Base-by-base conservation (phyloP, 2,329 filamentous ascomycete genomes). In the Malbranchea zuffiana region DNA sequence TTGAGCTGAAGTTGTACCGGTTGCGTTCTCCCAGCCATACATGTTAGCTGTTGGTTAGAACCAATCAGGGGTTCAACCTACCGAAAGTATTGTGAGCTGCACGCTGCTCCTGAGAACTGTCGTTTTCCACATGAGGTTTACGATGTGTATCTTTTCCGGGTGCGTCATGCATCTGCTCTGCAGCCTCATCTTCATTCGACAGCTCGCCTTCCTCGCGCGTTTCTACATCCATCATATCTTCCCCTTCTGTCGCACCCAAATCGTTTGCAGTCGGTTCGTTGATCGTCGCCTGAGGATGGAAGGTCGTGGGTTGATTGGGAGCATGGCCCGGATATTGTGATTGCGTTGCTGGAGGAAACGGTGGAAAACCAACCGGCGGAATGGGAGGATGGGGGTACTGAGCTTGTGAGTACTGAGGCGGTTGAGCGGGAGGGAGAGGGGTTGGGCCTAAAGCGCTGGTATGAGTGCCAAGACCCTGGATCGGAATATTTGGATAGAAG, bases 191-290 rank as follows among this genome's bases (percentile, higher is more conserved):
- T 12, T 68, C 72, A 48, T 88, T 83, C 44, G 75, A 82, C 19
- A 90, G 56, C 55, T 92, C 84, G 11, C 81, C 82, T 50, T 92
- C 83, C 50, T 90, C 82, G 39, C 62, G 62, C 39, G 71, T 68
- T 37, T 56, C 56, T 30, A 66, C 54, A 32, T 56, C 46, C 19
- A 55, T 50, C 11, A 55, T 50, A 19, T 42, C 42, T 15, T 31
- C 27, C 1, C 23, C 12, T 8, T 39, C 33, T 23, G 13, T 16
- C 7, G 20, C 18, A 19, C 27, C 34, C 29, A 27, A 17, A 8
- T 19, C 25, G 12, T 18, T 13, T n/a, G 29, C 3, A 10, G 21
- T 19, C 16, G 16, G 25, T 23, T 35, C 23, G 16, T 32, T 27
- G 7, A 15, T 25, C 26, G 12, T 20, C 8, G 21, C 12, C 28